These are phyloP conservation scores for Russula virescens DNA, from an alignment of 768 basidiomycete genomes.

Conservation along the genomic window DNA sequence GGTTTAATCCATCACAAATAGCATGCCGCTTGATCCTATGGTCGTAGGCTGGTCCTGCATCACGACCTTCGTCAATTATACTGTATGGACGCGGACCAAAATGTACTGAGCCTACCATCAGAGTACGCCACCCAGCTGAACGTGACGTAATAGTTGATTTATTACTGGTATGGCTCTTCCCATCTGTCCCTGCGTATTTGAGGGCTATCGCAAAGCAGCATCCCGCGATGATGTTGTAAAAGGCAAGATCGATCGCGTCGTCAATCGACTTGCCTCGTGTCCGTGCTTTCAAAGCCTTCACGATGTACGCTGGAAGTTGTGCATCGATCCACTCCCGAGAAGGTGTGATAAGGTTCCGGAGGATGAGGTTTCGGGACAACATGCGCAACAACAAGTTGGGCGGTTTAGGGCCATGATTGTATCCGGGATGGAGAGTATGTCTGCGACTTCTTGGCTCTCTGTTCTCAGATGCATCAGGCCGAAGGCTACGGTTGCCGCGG, in stretches of 20 bases:
- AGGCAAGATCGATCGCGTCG: constrained; percentile 79
- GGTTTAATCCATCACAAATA: constrained; percentile 79
- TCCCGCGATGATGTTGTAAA: constrained; percentile 87
- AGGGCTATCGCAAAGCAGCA: constrained; percentile 88
- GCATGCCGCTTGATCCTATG: constrained; percentile 84
- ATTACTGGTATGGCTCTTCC: constrained; percentile 78
- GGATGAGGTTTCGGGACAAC: constrained; percentile 69
- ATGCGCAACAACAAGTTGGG: constrained; percentile 81
- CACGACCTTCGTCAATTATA: not conserved
- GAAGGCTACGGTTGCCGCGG: constrained; percentile 84
- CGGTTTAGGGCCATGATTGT: constrained; percentile 74
- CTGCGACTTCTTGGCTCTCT: constrained; percentile 77
- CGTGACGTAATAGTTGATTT: constrained; percentile 76
- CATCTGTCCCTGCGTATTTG: constrained; percentile 93
- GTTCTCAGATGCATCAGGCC: constrained; percentile 92
- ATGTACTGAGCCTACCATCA: constrained; percentile 45
- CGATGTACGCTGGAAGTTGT: constrained; percentile 67
- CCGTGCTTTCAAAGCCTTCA: constrained; percentile 49
- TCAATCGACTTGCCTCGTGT: constrained; percentile 47
- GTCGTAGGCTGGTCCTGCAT: constrained; percentile 70
- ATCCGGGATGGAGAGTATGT: constrained; percentile 77
- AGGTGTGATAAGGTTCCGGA: constrained; percentile 77
- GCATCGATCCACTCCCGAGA: constrained; percentile 64
- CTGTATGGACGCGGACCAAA: not conserved
- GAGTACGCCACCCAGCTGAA: constrained; percentile 67